A percentile compares a stretch with the other conserved stretches of the same genome.
Evolutionary conservation across 768 basidiomycete species (phyloP).

Genomic region (Termitomyces heimii): DNA sequence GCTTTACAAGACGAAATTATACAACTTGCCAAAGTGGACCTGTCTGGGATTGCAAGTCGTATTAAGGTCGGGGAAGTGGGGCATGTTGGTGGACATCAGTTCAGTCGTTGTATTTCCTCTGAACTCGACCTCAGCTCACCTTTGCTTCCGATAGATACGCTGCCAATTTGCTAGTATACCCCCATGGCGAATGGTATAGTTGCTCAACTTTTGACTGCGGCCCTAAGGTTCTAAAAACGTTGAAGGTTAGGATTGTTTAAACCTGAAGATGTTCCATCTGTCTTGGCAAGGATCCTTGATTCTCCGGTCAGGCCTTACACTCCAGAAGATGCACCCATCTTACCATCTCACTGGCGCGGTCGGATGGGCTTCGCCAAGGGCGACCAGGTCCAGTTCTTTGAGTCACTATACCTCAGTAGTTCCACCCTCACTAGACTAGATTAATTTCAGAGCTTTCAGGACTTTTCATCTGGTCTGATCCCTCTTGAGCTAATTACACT

Average conservation of each 20-base stretch:
- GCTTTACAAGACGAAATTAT: constrained; percentile 50
- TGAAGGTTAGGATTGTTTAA: constrained; percentile 59
- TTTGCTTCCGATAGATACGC: constrained; percentile 41
- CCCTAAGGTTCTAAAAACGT: not conserved
- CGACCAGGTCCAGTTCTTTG: constrained; percentile 32
- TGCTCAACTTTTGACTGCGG: not conserved
- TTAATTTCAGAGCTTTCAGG: not conserved
- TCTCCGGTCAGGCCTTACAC: constrained; percentile 22
- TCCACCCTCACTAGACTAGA: not conserved
- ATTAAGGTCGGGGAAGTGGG: constrained; percentile 59
- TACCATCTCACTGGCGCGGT: constrained; percentile 59
- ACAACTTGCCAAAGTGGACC: constrained; percentile 24
- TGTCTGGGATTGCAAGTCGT: constrained; percentile 16
- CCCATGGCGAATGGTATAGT: constrained; percentile 67
- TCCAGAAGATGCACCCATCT: constrained; percentile 24
- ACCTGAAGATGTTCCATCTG: constrained; percentile 46
- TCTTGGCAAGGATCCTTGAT: constrained; percentile 41
- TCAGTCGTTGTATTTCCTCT: constrained; percentile 2
- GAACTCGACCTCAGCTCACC: not conserved
- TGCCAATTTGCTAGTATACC: constrained; percentile 63
- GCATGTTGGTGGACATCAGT: constrained; percentile 83
- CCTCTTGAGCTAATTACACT: not conserved
- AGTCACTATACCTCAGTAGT: constrained; percentile 24
- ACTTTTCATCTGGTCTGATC: not conserved
- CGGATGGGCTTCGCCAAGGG: constrained; percentile 61